phyloP scores from a whole-genome alignment of 225 moss, liverwort and hornwort species.

The Neckera pumila region DNA sequence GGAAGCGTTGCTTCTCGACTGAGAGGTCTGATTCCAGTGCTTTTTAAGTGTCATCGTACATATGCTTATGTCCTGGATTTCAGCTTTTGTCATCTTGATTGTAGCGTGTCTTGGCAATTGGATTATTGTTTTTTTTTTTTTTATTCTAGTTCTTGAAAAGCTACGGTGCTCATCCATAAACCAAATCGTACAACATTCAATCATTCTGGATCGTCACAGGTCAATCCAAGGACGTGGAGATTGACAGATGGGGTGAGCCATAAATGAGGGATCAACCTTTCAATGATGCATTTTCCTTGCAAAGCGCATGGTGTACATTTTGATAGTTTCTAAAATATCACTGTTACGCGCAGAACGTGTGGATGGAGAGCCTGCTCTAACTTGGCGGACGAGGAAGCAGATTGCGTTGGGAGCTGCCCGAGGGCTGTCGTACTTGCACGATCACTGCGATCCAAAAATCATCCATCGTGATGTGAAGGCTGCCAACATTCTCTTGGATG shows the following conservation, averaged over 20 bases:
- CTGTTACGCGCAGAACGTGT: slow-evolving; percentile 52
- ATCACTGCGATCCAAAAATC: slow-evolving; percentile 96
- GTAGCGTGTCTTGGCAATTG: not conserved
- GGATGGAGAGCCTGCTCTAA: slow-evolving; percentile 68
- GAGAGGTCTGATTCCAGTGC: slow-evolving; percentile 39
- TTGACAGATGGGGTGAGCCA: slow-evolving; percentile 29
- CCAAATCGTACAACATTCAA: not conserved
- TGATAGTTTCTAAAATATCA: not conserved
- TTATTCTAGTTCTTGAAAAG: not conserved
- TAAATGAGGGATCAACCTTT: slow-evolving; percentile 7
- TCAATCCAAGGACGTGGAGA: slow-evolving; percentile 22
- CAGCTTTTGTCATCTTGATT: not conserved
- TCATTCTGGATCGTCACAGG: slow-evolving; percentile 7
- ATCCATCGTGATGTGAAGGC: slow-evolving; percentile 98
- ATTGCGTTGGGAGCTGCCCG: slow-evolving; percentile 89
- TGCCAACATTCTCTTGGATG: slow-evolving; percentile 86
- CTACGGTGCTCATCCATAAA: not conserved
- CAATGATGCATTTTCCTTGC: not conserved
- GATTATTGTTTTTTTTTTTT: not conserved
- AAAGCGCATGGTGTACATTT: not conserved
- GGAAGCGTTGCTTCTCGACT: slow-evolving; percentile 92
- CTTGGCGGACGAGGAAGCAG: slow-evolving; percentile 73
- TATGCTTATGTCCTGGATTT: not conserved
- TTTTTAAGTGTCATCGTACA: not conserved
- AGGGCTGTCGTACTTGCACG: slow-evolving; percentile 86